A percentile compares a stretch with the other conserved stretches of the same genome.
Evolutionary conservation across 176 grass and related monocot genomes (phyloP).

Genomic region (Cymbopogon citratus): DNA sequence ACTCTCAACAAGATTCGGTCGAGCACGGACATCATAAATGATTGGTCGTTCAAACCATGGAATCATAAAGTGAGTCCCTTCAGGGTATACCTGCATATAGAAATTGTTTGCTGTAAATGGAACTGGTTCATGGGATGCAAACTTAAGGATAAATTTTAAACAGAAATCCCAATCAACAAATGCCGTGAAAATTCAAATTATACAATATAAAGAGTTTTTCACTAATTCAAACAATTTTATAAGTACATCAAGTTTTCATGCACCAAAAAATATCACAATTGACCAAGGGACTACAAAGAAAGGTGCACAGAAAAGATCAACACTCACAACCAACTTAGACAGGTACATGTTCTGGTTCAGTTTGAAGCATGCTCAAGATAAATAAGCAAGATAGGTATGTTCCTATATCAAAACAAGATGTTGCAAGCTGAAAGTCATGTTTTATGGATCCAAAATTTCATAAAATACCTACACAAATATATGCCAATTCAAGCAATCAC

Average conservation of each 20-base stretch:
- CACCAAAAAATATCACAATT: too few relatives aligned
- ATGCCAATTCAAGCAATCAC: neutral
- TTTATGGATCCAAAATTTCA: neutral
- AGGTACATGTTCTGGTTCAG: too few relatives aligned
- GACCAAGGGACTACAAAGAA: too few relatives aligned
- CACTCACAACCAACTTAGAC: too few relatives aligned
- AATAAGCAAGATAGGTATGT: neutral
- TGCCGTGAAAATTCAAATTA: neutral
- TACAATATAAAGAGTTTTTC: neutral
- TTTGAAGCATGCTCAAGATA: too few relatives aligned
- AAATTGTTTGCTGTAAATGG: neutral
- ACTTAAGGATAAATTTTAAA: neutral
- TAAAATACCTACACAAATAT: neutral
- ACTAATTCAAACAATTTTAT: neutral
- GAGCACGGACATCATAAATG: slow-evolving; percentile 90
- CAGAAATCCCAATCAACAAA: neutral
- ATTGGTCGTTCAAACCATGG: slow-evolving; percentile 85
- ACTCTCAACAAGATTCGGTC: slow-evolving; percentile 88
- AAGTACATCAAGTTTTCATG: neutral
- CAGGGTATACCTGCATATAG: slow-evolving; percentile 61
- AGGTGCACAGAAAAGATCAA: too few relatives aligned
- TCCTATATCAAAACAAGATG: neutral
- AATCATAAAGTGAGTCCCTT: slow-evolving; percentile 93
- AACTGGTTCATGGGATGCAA: neutral
- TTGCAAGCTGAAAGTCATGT: neutral